Evolutionary conservation across 495 filamentous ascomycete species (phyloP), one percentile per base, ranked within the genome.

Genomic region (Daldinia decipiens): DNA sequence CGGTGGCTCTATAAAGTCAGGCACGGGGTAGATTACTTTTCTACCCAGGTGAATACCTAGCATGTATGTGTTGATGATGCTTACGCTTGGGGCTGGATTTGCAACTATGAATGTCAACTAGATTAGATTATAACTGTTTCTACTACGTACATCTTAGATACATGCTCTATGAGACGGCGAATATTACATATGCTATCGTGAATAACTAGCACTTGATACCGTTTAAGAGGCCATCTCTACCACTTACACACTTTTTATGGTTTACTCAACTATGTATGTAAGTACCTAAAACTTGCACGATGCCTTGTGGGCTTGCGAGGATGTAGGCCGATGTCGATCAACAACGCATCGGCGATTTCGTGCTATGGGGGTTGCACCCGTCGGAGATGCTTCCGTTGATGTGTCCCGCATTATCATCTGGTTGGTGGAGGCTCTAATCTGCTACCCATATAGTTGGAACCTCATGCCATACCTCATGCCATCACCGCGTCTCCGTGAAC

Each of bases 391-490:
- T 24, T 0, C 43, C 43, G 19, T 24, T 47, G 43, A 47, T 4
- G 43, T 24, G 3, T 47, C 43, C 43, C 43, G 17, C 50, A 31
- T 29, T n/a, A 31, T 31, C 50, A 53, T n/a, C 3, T 19, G 31
- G n/a, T 17, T 24, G 17, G 32, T n/a, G 6, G n/a, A 39, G 19
- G 19, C n/a, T 4, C 15, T 32, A 5, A 5, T 6, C 32, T 34
- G 1, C 21, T 59, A 57, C 36, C 45, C 55, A 32, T 13, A 17
- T 52, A 13, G 45, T 66, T 59, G 45, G 53, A 65, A 64, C 40
- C 40, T 61, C 43, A 45, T 29, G 60, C 39, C 50, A 55, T 8
- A 54, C 59, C 45, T 40, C 38, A 15, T 56, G 54, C 64, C 43
- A 24, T 47, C 43, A 11, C 19, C 15, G 50, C 47, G 13, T 32